These are phyloP conservation scores for Elsinoe batatas DNA, from an alignment of 2,329 filamentous ascomycete species.

Conservation along the genomic window DNA sequence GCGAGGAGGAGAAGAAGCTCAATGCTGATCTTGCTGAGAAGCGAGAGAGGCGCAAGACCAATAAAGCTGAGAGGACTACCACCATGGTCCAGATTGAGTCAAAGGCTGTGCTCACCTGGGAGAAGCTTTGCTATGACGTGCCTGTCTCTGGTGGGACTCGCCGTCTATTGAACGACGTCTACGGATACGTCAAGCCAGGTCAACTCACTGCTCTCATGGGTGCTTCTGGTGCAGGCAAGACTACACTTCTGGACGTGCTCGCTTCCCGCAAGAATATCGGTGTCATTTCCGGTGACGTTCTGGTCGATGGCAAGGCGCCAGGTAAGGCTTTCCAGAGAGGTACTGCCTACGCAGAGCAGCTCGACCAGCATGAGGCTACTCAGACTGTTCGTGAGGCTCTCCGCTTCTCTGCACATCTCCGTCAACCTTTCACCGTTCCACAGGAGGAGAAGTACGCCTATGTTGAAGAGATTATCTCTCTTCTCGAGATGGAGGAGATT, in stretches of 20 bases:
- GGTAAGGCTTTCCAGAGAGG: slow-evolving; percentile 54
- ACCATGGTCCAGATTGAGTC: slow-evolving; percentile 48
- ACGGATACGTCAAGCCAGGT: slow-evolving; percentile 42
- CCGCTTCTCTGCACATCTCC: slow-evolving; percentile 54
- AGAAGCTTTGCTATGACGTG: slow-evolving; percentile 41
- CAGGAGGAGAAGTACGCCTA: slow-evolving; percentile 52
- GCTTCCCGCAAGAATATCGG: slow-evolving; percentile 56
- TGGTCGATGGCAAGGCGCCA: slow-evolving; percentile 46
- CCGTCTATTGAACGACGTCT: slow-evolving; percentile 37
- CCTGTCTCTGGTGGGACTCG: slow-evolving; percentile 38
- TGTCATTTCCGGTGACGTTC: slow-evolving; percentile 51
- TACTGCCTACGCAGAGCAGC: slow-evolving; percentile 56
- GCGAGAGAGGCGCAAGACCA: slow-evolving; percentile 42
- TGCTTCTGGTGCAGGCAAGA: slow-evolving; percentile 66
- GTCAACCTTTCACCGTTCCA: slow-evolving; percentile 50
- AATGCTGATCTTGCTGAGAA: slow-evolving; percentile 55
- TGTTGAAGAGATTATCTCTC: slow-evolving; percentile 55
- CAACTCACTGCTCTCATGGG: slow-evolving; percentile 43
- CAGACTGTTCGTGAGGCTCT: slow-evolving; percentile 56
- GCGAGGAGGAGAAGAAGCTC: slow-evolving; percentile 55
- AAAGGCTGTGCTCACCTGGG: slow-evolving; percentile 47
- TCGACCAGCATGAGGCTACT: slow-evolving; percentile 54
- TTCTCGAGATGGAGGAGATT: slow-evolving; percentile 58
- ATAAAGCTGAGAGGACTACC: slow-evolving; percentile 42
- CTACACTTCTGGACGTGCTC: slow-evolving; percentile 70